phyloP scores from a whole-genome alignment of 1,284 basidiomycete genomes.

The Laetiporus sulphureus region DNA sequence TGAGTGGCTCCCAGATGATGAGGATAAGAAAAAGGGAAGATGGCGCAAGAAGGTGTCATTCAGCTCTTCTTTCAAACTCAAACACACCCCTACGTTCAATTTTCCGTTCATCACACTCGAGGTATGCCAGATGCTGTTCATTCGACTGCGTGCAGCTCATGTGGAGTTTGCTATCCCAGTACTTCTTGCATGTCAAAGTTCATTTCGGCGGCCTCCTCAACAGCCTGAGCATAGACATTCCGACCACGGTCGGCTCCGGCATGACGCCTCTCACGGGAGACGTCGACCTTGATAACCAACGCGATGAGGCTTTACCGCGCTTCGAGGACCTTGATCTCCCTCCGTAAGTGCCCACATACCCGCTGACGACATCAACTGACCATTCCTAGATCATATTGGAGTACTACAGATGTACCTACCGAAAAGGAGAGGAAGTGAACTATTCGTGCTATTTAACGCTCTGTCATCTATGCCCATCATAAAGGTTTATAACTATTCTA shows the following conservation, averaged over 20 bases:
- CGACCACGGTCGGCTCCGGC: conserved; percentile 1
- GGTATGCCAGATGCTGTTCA: neutral
- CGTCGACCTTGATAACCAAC: too few species aligned
- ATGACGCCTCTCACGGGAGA: neutral
- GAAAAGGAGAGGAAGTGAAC: too few species aligned
- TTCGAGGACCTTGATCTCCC: conserved; percentile 1
- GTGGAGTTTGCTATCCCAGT: too few species aligned
- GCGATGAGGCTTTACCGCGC: too few species aligned
- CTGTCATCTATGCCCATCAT: too few species aligned
- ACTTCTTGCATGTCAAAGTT: neutral
- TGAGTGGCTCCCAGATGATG: conserved; percentile 11
- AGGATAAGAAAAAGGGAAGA: conserved; percentile 4
- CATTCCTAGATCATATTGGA: conserved; percentile 1
- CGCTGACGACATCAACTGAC: neutral
- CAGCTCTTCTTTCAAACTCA: neutral
- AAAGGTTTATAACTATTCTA: too few species aligned
- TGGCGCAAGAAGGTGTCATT: conserved; percentile 3
- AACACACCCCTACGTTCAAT: conserved; percentile 2
- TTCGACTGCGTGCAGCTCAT: neutral
- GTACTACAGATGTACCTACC: neutral
- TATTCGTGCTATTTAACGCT: too few species aligned
- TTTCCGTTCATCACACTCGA: neutral
- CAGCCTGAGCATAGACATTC: neutral
- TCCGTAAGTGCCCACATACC: neutral
- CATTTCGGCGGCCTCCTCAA: conserved; percentile 1